phyloP scores from a whole-genome alignment of 805 yeast species.

The Candida boleticola region DNA sequence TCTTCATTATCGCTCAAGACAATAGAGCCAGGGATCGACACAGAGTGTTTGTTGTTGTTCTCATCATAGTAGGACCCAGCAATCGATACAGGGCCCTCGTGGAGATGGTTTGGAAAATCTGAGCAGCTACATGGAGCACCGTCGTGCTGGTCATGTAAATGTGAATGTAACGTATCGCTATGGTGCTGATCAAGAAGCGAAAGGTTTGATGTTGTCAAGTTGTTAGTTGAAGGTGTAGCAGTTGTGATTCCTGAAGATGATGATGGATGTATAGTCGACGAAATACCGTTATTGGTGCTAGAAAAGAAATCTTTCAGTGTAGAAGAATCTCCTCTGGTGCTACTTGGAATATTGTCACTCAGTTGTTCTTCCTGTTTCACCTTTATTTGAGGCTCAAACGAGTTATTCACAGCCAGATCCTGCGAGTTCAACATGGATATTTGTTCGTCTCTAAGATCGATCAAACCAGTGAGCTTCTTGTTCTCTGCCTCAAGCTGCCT shows the following conservation, averaged over 20 bases:
- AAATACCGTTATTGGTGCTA: not conserved
- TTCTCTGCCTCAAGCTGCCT: constrained; percentile 83
- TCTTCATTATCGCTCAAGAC: constrained; percentile 48
- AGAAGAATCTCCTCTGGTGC: not conserved
- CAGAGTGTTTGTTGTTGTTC: constrained; percentile 15
- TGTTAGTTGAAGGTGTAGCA: not conserved
- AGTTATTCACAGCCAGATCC: not conserved
- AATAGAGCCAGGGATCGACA: constrained; percentile 31
- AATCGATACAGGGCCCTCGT: constrained; percentile 63
- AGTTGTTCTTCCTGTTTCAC: too few species aligned
- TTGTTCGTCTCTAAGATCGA: constrained; percentile 65
- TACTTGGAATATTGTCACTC: too few species aligned
- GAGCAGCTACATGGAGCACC: constrained; percentile 60
- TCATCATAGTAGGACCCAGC: constrained; percentile 57
- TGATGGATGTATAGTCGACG: too few species aligned
- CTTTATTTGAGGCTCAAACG: not conserved
- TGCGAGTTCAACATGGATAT: constrained; percentile 34
- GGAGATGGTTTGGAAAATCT: constrained; percentile 51
- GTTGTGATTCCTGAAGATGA: not conserved
- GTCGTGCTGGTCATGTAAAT: constrained; percentile 24
- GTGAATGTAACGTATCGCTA: constrained; percentile 9
- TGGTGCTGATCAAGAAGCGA: constrained; percentile 4
- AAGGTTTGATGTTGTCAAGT: constrained; percentile 10
- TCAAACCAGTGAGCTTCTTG: constrained; percentile 58
- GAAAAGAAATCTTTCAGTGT: not conserved